Evolutionary conservation across 2,329 filamentous ascomycete genomes (phyloP).

Genomic region (Coniochaeta pulveracea): DNA sequence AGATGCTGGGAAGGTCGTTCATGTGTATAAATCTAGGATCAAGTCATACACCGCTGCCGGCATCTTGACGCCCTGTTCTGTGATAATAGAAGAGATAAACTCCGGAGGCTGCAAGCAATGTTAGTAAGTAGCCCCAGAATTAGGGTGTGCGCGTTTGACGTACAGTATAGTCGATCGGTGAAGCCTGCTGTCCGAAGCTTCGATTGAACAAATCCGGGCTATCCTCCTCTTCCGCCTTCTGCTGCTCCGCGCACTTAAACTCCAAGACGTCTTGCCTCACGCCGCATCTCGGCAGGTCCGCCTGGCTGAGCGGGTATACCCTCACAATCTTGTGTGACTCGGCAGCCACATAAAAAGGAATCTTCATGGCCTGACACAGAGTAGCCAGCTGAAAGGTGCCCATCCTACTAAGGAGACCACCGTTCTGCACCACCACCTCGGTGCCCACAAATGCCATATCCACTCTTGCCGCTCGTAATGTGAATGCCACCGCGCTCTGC

Average conservation of each 20-base stretch:
- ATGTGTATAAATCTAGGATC: slow-evolving; percentile 48
- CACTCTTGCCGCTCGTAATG: slow-evolving; percentile 54
- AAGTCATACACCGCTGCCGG: slow-evolving; percentile 61
- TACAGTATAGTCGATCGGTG: slow-evolving; percentile 62
- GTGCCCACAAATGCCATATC: slow-evolving; percentile 56
- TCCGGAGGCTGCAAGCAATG: slow-evolving; percentile 44
- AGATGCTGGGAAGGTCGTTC: slow-evolving; percentile 1
- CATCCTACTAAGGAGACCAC: slow-evolving; percentile 80
- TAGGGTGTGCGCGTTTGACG: slow-evolving; percentile 18
- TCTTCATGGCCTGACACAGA: slow-evolving; percentile 55
- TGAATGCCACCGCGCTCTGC: slow-evolving; percentile 66
- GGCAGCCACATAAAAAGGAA: slow-evolving; percentile 76
- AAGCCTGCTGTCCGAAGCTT: slow-evolving; percentile 27
- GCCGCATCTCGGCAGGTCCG: slow-evolving; percentile 50
- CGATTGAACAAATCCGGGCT: slow-evolving; percentile 22
- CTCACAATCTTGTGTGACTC: slow-evolving; percentile 97
- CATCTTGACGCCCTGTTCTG: slow-evolving; percentile 61
- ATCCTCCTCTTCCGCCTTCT: slow-evolving; percentile 20
- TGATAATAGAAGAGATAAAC: slow-evolving; percentile 62
- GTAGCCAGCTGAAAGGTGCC: slow-evolving; percentile 79
- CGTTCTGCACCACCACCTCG: slow-evolving; percentile 90
- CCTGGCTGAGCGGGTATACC: slow-evolving; percentile 72
- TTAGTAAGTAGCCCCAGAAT: slow-evolving; percentile 1
- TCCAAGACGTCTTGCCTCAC: slow-evolving; percentile 69
- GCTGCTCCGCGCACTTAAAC: slow-evolving; percentile 41